Evolutionary conservation across 2,329 filamentous ascomycete genomes (phyloP).

Genomic region (Nemania abortiva): DNA sequence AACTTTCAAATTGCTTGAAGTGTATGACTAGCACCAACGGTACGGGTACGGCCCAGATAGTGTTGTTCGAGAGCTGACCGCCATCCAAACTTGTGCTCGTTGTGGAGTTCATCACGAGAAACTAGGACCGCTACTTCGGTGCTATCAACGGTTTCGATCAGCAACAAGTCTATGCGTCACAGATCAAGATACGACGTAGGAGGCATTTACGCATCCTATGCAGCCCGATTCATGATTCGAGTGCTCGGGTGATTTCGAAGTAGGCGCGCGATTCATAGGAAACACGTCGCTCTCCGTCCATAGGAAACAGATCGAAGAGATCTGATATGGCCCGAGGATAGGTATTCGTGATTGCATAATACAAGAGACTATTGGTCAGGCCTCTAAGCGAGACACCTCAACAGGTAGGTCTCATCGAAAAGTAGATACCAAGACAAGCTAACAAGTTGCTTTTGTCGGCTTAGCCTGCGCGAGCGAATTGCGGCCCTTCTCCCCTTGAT

Average conservation of each 20-base stretch:
- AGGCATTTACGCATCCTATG: constrained; percentile 7
- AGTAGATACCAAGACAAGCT: constrained; percentile 9
- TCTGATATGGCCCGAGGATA: neutral
- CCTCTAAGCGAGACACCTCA: constrained; percentile 8
- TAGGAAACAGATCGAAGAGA: neutral
- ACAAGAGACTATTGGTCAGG: constrained; percentile 6
- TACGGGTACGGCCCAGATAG: neutral
- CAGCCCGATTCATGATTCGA: neutral
- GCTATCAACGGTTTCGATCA: neutral
- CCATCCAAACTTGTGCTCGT: neutral
- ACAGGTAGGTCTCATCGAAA: constrained; percentile 22
- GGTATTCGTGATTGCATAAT: neutral
- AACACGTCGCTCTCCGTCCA: neutral
- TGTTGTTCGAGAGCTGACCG: neutral
- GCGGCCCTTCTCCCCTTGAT: constrained; percentile 4
- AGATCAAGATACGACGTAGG: neutral
- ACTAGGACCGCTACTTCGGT: neutral
- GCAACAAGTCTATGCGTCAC: neutral
- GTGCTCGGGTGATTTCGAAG: neutral
- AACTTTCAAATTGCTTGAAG: neutral
- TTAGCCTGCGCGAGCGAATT: constrained; percentile 12
- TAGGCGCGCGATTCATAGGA: neutral
- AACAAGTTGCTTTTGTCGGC: neutral
- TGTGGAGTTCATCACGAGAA: neutral
- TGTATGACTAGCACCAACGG: neutral